These are phyloP conservation scores for Physcomitrium patens DNA, from an alignment of 225 moss, liverwort and hornwort species.

Conservation along the genomic window DNA sequence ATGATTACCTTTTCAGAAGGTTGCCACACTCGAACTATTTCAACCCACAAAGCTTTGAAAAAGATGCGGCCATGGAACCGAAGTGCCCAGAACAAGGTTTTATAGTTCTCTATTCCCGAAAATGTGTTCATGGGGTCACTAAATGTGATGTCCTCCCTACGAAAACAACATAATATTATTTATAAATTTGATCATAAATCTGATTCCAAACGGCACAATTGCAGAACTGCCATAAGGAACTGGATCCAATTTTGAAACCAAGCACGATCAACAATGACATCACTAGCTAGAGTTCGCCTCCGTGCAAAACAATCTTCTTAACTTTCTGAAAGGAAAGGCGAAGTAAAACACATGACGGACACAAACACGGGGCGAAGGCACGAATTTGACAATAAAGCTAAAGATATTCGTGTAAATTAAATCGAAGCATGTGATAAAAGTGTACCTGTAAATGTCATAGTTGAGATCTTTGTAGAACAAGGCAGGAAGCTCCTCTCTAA, in stretches of 20 bases:
- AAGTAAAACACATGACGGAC: background rate
- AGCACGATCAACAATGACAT: background rate
- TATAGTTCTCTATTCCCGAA: conserved; percentile 85
- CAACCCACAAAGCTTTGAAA: conserved; percentile 93
- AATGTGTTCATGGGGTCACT: conserved; percentile 92
- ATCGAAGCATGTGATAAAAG: background rate
- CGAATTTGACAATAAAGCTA: background rate
- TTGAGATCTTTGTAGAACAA: conserved; percentile 87
- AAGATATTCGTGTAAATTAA: background rate
- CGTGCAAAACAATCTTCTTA: background rate
- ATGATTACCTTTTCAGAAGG: conserved; percentile 92
- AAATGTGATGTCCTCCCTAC: conserved; percentile 92
- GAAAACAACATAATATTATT: background rate
- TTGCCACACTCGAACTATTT: conserved; percentile 93
- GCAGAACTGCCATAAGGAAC: background rate
- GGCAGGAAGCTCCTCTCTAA: conserved; percentile 89
- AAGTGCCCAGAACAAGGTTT: conserved; percentile 92
- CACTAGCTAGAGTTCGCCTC: background rate
- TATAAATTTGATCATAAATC: background rate
- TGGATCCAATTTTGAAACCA: background rate
- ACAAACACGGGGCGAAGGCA: background rate
- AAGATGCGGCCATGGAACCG: conserved; percentile 96
- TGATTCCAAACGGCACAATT: background rate
- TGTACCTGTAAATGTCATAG: conserved; percentile 95
- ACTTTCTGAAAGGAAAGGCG: too few relatives aligned